Evolutionary conservation across 768 basidiomycete species (phyloP).

Genomic region (Lentinula guzmanii): DNA sequence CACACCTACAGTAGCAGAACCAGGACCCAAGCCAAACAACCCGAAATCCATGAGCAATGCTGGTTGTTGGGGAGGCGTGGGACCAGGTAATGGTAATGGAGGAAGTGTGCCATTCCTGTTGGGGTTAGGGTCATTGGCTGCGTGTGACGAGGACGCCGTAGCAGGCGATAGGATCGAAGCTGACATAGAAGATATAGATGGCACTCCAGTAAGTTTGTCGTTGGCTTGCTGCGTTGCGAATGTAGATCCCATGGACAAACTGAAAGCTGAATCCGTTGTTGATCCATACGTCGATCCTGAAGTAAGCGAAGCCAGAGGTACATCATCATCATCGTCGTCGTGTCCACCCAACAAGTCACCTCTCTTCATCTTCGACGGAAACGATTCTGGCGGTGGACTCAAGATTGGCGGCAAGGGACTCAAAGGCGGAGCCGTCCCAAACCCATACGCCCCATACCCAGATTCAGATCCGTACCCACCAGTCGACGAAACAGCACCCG

Average conservation of each 20-base stretch:
- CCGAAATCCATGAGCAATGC: neutral
- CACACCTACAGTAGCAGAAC: neutral
- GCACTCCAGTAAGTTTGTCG: neutral
- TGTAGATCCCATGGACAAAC: neutral
- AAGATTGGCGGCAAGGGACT: constrained; percentile 5
- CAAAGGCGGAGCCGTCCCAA: neutral
- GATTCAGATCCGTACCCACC: neutral
- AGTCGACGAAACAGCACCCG: neutral
- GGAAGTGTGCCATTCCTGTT: neutral
- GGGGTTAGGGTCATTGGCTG: neutral
- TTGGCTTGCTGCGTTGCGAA: neutral
- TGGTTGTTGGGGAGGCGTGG: neutral
- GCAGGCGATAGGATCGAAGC: neutral
- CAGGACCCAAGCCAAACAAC: neutral
- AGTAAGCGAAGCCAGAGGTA: neutral
- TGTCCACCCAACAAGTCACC: neutral
- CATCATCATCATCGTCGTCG: neutral
- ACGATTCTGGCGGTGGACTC: neutral
- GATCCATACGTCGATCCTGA: neutral
- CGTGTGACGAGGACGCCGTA: neutral
- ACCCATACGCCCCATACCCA: neutral
- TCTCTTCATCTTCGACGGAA: neutral
- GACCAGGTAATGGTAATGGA: neutral
- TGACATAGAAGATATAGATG: neutral
- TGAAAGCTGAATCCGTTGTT: neutral